Evolutionary conservation across 352 stramenopile species (phyloP).

Genomic region (Globisporangium echinulatum): DNA sequence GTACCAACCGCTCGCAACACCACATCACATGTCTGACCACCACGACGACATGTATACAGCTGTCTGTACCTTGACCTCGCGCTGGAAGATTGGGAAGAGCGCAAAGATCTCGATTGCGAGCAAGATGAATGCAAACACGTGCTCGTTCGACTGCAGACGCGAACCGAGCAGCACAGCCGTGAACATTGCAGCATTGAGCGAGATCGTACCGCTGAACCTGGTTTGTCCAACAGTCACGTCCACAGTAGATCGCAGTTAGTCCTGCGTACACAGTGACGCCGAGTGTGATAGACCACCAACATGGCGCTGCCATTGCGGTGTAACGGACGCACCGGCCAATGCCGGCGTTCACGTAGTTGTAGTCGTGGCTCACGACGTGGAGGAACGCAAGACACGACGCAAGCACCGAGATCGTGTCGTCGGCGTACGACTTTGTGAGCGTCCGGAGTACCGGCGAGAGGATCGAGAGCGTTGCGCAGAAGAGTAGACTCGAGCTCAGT

Average conservation of each 20-base stretch:
- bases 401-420: conserved; percentile 90
- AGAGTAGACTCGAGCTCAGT: conserved; percentile 70
- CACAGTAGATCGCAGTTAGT: too few species aligned
- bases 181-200: conserved; percentile 90
- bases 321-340: conserved; percentile 41
- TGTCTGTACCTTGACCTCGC: conserved; percentile 64
- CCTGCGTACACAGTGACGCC: conserved; percentile 11
- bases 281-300: too few species aligned
- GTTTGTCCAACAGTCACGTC: too few species aligned
- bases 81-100: conserved; percentile 84
- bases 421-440: conserved; percentile 85
- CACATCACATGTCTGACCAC: too few species aligned
- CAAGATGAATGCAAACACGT: conserved; percentile 89
- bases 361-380: conserved; percentile 90
- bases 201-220: conserved; percentile 83
- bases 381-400: conserved; percentile 67
- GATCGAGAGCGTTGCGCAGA: conserved; percentile 79
- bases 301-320: too few species aligned
- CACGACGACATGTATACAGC: conserved; percentile 1
- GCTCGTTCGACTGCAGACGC: conserved; percentile 85
- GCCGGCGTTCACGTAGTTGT: conserved; percentile 82
- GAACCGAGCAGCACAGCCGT: conserved; percentile 89
- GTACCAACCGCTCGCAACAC: conserved; percentile 4
- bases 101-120: conserved; percentile 89
- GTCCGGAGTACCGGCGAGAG: conserved; percentile 87